A percentile compares a stretch with the other conserved stretches of the same genome.
phyloP scores from a whole-genome alignment of 805 yeast species.

The Ogataea trehaloabstinens region DNA sequence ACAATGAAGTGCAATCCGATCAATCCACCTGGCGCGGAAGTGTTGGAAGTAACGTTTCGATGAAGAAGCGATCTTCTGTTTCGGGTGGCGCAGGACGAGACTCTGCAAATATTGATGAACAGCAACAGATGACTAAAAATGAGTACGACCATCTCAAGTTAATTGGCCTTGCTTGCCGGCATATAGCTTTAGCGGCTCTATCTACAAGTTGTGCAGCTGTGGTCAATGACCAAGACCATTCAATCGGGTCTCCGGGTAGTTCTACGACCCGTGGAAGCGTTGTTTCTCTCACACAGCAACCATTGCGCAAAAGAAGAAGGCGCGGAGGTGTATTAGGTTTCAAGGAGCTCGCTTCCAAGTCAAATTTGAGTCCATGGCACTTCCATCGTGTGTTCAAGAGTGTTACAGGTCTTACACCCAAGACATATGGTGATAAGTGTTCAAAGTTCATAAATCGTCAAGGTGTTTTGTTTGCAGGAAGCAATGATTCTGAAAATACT shows the following conservation, averaged over 20 bases:
- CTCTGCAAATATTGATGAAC: conserved; percentile 13
- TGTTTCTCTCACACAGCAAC: conserved; percentile 12
- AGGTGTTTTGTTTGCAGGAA: conserved; percentile 18
- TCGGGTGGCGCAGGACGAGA: conserved; percentile 16
- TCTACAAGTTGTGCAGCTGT: conserved; percentile 23
- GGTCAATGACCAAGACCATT: conserved; percentile 5
- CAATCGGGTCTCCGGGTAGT: conserved; percentile 9
- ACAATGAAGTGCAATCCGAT: conserved; percentile 36
- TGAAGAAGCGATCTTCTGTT: conserved; percentile 21
- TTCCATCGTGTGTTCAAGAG: conserved; percentile 87
- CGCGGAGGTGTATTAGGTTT: conserved; percentile 81
- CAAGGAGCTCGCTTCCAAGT: conserved; percentile 82
- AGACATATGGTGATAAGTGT: conserved; percentile 84
- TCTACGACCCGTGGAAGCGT: conserved; percentile 7
- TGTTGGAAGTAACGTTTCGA: conserved; percentile 10
- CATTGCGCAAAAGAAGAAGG: conserved; percentile 48
- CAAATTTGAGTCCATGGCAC: conserved; percentile 87
- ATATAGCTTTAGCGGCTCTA: conserved; percentile 72
- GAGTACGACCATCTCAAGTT: conserved; percentile 68
- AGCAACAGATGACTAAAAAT: conserved; percentile 44
- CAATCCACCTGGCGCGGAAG: conserved; percentile 18
- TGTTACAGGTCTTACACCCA: conserved; percentile 84
- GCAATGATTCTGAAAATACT: conserved; percentile 14
- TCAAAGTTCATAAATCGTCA: conserved; percentile 52
- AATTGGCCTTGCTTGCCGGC: conserved; percentile 78